Percentiles rank a stretch among this genome's conserved stretches.
phyloP scores from a whole-genome alignment of 2,329 filamentous ascomycete species.

The Cladophialophora yegresii region DNA sequence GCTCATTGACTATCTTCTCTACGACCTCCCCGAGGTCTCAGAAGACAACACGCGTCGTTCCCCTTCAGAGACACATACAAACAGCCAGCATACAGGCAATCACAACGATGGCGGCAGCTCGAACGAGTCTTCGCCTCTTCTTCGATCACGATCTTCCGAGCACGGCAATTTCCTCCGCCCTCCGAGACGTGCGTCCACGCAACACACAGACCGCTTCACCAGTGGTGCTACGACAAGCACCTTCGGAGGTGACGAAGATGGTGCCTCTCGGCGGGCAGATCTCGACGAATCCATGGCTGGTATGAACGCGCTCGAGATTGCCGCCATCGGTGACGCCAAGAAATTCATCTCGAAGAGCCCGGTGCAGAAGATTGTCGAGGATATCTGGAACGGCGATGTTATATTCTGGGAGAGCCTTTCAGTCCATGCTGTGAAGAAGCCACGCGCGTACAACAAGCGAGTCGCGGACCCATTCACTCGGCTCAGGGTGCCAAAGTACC shows the following conservation, averaged over 20 bases:
- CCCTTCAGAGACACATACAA: conserved; percentile 24
- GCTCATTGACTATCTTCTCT: conserved; percentile 59
- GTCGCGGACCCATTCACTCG: conserved; percentile 73
- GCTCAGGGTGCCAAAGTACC: conserved; percentile 76
- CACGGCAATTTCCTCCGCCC: conserved; percentile 20
- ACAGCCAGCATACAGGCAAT: not conserved
- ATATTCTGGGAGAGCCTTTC: conserved; percentile 83
- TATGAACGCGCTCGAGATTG: conserved; percentile 84
- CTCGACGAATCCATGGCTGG: conserved; percentile 73
- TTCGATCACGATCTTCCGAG: conserved; percentile 29
- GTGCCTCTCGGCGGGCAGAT: conserved; percentile 47
- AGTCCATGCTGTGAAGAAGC: conserved; percentile 70
- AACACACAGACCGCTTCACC: conserved; percentile 11
- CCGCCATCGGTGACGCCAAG: conserved; percentile 77
- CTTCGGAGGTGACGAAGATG: conserved; percentile 16
- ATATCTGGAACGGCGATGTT: conserved; percentile 83
- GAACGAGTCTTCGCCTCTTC: conserved; percentile 40
- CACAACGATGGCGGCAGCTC: conserved; percentile 19
- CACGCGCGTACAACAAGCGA: conserved; percentile 70
- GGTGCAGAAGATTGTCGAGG: conserved; percentile 79
- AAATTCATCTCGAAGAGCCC: conserved; percentile 78
- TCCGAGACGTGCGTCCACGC: conserved; percentile 25
- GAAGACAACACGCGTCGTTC: conserved; percentile 4
- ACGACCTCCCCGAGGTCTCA: conserved; percentile 50
- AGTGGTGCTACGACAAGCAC: conserved; percentile 15